Evolutionary conservation across 257 asterid genomes (phyloP).

Genomic region (Penstemon eatonii): DNA sequence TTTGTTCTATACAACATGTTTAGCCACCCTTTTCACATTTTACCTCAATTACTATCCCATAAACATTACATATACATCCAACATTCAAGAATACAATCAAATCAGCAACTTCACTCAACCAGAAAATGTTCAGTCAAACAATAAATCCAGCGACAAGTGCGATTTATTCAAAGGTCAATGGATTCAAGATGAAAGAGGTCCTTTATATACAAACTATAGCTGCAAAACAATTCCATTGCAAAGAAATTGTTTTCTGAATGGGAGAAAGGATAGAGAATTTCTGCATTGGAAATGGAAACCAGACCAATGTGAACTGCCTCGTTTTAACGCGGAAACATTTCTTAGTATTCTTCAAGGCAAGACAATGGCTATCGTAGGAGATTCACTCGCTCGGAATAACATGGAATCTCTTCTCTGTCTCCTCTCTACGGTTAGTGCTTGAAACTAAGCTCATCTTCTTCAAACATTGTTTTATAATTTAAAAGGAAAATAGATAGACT

Average conservation of each 20-base stretch:
- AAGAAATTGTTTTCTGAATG: constrained; percentile 60
- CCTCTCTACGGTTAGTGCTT: constrained; percentile 55
- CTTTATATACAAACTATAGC: constrained; percentile 53
- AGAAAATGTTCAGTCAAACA: constrained; percentile 18
- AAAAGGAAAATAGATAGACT: no score
- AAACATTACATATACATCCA: constrained; percentile 20
- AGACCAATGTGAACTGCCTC: constrained; percentile 51
- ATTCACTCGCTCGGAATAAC: constrained; percentile 67
- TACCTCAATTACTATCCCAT: constrained; percentile 26
- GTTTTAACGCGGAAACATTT: constrained; percentile 43
- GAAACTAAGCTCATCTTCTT: not conserved
- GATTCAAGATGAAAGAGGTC: constrained; percentile 38
- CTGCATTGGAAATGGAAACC: constrained; percentile 84
- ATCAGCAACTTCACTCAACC: constrained; percentile 18
- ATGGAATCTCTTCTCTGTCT: constrained; percentile 80
- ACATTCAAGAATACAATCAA: constrained; percentile 15
- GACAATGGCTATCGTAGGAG: constrained; percentile 75
- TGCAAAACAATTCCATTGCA: constrained; percentile 52
- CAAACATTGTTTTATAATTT: not conserved
- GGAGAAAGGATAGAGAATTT: constrained; percentile 53
- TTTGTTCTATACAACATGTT: not conserved
- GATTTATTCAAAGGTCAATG: constrained; percentile 60
- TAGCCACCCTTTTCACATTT: constrained; percentile 23
- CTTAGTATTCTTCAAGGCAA: constrained; percentile 44
- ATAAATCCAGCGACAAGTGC: constrained; percentile 30